A percentile compares a stretch with the other conserved stretches of the same genome.
Conservation (phyloP, 805 yeast species). For the Brettanomyces sp. region DNA sequence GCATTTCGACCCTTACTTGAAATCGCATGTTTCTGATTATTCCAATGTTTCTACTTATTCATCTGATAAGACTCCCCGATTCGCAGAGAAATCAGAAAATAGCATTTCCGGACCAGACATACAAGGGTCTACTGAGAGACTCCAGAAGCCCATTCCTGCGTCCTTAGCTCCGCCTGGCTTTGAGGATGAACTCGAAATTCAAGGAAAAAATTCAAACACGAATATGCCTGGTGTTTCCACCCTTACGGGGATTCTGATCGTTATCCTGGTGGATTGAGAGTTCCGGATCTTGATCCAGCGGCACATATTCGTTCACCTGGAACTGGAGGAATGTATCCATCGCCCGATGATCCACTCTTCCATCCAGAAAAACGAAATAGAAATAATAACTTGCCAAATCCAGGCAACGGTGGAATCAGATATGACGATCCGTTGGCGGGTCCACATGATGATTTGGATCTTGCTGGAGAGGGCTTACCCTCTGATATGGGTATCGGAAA, state of each 20-base stretch:
- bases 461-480: conserved; percentile 38
- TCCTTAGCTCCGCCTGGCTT: conserved; percentile 38
- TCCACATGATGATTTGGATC: conserved; percentile 32
- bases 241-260: conserved; percentile 42
- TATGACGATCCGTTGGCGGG: conserved; percentile 38
- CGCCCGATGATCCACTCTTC: conserved; percentile 43
- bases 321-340: conserved; percentile 48
- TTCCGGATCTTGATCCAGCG: conserved; percentile 35
- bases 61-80: too few species aligned
- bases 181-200: conserved; percentile 41
- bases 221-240: neutral
- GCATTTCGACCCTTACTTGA: neutral
- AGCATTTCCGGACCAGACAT: too few species aligned
- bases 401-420: conserved; percentile 36
- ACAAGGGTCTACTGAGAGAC: neutral
- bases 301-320: conserved; percentile 19
- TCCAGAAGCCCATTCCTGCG: conserved; percentile 11
- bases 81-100: too few species aligned
- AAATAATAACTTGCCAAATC: conserved; percentile 1
- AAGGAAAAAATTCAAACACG: conserved; percentile 4
- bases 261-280: conserved; percentile 31
- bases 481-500: conserved; percentile 24
- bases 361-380: conserved; percentile 5
- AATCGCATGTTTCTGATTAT: too few species aligned
- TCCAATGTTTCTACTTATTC: too few species aligned